phyloP scores from a whole-genome alignment of 2,329 filamentous ascomycete species.

The Pseudogymnoascus sp. region DNA sequence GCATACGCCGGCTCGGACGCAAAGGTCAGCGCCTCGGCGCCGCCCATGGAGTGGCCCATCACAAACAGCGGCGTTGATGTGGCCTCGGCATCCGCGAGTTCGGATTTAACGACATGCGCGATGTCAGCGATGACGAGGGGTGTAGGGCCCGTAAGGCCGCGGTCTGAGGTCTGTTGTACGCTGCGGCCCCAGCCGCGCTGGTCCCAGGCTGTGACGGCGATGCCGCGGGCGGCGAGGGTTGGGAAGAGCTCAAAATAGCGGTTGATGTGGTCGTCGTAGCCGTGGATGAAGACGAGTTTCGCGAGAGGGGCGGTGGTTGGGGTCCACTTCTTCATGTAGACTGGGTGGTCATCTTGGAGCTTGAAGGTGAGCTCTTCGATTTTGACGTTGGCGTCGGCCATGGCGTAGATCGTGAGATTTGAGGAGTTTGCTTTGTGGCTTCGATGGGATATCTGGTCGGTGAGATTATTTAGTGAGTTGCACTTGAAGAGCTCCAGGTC shows the following conservation, averaged over 20 bases:
- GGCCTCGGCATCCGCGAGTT: slow-evolving; percentile 36
- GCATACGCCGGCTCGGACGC: slow-evolving; percentile 42
- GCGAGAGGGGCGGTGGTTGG: slow-evolving; percentile 38
- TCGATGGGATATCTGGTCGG: not conserved
- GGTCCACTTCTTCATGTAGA: not conserved
- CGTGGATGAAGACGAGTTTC: slow-evolving; percentile 75
- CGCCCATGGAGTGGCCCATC: slow-evolving; percentile 88
- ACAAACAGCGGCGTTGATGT: slow-evolving; percentile 61
- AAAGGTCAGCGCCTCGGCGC: slow-evolving; percentile 62
- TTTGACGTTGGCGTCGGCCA: not conserved
- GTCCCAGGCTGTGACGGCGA: slow-evolving; percentile 71
- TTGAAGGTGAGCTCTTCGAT: slow-evolving; percentile 3
- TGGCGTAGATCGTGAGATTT: not conserved
- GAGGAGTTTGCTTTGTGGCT: not conserved
- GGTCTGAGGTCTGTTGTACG: slow-evolving; percentile 50
- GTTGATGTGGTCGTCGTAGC: slow-evolving; percentile 79
- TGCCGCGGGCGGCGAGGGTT: slow-evolving; percentile 58
- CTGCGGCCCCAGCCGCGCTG: slow-evolving; percentile 84
- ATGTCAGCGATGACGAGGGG: slow-evolving; percentile 66
- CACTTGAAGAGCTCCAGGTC: not conserved
- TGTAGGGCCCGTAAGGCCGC: slow-evolving; percentile 68
- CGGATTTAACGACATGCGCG: slow-evolving; percentile 59
- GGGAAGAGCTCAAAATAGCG: slow-evolving; percentile 70
- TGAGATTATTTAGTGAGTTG: not conserved
- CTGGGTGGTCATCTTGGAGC: not conserved